Conservation (phyloP, 139 green algal genomes). For the Yamagishiella unicocca region DNA sequence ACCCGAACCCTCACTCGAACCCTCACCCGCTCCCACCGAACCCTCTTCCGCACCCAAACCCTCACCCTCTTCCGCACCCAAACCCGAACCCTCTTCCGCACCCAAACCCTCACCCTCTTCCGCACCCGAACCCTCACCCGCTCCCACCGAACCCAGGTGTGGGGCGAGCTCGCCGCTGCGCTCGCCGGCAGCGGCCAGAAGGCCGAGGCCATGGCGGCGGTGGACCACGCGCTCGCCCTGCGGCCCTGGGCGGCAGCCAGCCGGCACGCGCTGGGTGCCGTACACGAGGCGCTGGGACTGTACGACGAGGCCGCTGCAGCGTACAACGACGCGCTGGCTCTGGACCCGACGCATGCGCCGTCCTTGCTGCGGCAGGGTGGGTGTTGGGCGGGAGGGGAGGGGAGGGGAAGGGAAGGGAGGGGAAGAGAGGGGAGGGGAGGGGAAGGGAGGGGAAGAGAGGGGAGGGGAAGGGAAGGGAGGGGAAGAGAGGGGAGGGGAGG, state of each 20-base stretch:
- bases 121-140: neutral
- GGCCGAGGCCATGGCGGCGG: slow-evolving; percentile 37
- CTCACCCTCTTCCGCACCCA: neutral
- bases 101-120: too few relatives aligned
- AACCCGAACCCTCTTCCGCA: too few relatives aligned
- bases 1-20: too few relatives aligned
- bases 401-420: neutral
- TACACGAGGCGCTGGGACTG: slow-evolving; percentile 36
- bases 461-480: neutral
- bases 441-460: neutral
- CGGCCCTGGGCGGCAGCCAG: slow-evolving; percentile 36
- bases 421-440: too few relatives aligned
- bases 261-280: slow-evolving; percentile 11
- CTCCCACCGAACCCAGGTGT: slow-evolving; percentile 32
- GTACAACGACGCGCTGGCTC: slow-evolving; percentile 47
- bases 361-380: slow-evolving; percentile 29
- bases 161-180: slow-evolving; percentile 45
- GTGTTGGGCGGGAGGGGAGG: neutral
- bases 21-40: neutral
- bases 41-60: neutral
- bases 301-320: slow-evolving; percentile 18
- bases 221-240: slow-evolving; percentile 42
- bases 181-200: neutral
- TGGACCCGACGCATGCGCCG: slow-evolving; percentile 42
- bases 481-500: neutral